Evolutionary conservation across 2,329 filamentous ascomycete species (phyloP).

Genomic region (Arthrocladium fulminans): DNA sequence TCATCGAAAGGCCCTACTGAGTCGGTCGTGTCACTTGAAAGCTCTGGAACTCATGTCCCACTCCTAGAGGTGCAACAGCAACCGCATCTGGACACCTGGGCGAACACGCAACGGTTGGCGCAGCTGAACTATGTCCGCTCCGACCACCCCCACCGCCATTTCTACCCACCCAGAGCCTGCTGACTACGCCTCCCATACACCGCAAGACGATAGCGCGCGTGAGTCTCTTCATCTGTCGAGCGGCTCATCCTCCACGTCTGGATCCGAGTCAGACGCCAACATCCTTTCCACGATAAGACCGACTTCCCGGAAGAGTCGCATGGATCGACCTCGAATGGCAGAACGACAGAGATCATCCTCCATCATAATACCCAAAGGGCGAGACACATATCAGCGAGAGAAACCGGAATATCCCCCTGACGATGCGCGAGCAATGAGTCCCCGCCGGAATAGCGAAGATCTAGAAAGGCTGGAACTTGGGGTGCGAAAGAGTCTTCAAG

Average conservation of each 20-base stretch:
- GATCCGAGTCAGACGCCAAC: conserved; percentile 39
- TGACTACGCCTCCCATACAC: neutral
- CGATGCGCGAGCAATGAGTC: conserved; percentile 91
- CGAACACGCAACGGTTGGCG: neutral
- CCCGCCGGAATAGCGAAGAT: conserved; percentile 80
- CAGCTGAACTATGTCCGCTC: conserved; percentile 1
- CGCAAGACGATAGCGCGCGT: neutral
- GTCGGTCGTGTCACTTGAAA: neutral
- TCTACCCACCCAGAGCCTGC: conserved; percentile 2
- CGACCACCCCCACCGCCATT: neutral
- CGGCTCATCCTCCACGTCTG: conserved; percentile 35
- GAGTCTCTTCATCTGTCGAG: conserved; percentile 19
- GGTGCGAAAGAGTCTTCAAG: conserved; percentile 57
- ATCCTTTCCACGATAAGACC: conserved; percentile 45
- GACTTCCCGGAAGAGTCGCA: conserved; percentile 31
- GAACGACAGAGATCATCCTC: conserved; percentile 73
- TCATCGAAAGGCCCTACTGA: neutral
- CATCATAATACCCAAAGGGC: conserved; percentile 71
- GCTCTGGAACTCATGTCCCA: neutral
- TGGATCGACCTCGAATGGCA: conserved; percentile 56
- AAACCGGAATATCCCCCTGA: conserved; percentile 72
- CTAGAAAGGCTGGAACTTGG: conserved; percentile 79
- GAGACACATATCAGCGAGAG: conserved; percentile 60
- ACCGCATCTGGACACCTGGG: neutral
- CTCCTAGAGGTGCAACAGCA: conserved; percentile 2